Conservation (phyloP, 495 filamentous ascomycete species). For the Neurospora terricola region DNA sequence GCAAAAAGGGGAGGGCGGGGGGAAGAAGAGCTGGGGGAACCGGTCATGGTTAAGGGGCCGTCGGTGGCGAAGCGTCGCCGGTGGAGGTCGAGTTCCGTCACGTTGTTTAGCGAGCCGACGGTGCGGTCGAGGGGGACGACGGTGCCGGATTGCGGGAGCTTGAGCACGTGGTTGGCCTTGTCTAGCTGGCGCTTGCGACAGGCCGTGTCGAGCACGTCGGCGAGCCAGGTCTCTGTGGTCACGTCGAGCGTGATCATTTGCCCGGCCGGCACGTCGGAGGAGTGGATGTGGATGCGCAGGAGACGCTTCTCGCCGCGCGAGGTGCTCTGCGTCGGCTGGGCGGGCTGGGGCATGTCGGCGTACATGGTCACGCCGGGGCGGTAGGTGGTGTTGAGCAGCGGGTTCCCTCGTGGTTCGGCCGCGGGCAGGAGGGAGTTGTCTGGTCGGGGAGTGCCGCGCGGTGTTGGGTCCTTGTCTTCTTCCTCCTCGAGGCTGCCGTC, state of each 20-base stretch:
- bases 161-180: constrained; percentile 80
- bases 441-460: constrained; percentile 35
- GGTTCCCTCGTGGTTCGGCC: constrained; percentile 41
- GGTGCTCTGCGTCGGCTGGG: constrained; percentile 42
- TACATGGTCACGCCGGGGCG: constrained; percentile 45
- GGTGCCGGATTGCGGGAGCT: constrained; percentile 74
- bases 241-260: constrained; percentile 69
- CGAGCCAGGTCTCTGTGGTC: constrained; percentile 88
- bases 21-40: constrained; percentile 69
- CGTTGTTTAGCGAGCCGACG: constrained; percentile 77
- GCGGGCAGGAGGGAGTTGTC: constrained; percentile 20
- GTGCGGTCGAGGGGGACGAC: constrained; percentile 75
- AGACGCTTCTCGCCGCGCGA: constrained; percentile 70
- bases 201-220: constrained; percentile 82
- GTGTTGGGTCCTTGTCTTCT: constrained; percentile 28
- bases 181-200: constrained; percentile 85
- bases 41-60: constrained; percentile 62
- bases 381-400: constrained; percentile 47
- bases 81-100: constrained; percentile 76
- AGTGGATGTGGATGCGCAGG: constrained; percentile 65
- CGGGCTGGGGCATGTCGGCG: constrained; percentile 54
- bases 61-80: constrained; percentile 77
- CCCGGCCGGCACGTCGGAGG: constrained; percentile 51
- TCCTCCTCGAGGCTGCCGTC: constrained; percentile 25
- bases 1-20: constrained; percentile 68